These are phyloP conservation scores for Thermomyces lanuginosus DNA, from an alignment of 2,329 filamentous ascomycete species.

Conservation along the genomic window DNA sequence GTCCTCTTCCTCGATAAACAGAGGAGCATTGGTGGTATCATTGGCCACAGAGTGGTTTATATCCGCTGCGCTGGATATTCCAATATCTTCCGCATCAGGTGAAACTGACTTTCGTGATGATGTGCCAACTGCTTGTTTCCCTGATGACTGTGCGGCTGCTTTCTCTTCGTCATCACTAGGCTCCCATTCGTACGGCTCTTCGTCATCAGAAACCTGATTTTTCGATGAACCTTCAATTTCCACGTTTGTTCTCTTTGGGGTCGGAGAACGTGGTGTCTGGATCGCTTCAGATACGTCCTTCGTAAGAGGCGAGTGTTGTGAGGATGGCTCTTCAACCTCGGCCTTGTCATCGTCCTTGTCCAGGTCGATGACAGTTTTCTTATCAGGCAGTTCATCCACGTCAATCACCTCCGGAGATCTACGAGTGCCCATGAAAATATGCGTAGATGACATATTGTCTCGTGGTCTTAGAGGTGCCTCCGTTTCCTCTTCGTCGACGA, in stretches of 20 bases:
- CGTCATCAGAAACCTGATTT: constrained; percentile 9
- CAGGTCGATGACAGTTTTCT: constrained; percentile 17
- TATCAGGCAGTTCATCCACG: constrained; percentile 18
- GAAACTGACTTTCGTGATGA: constrained; percentile 25
- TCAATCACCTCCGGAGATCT: constrained; percentile 24
- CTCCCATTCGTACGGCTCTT: constrained; percentile 7
- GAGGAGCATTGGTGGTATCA: constrained; percentile 9
- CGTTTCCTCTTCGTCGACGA: constrained; percentile 14
- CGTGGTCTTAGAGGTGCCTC: constrained; percentile 12
- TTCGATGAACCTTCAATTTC: too few relatives aligned
- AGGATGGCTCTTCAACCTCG: constrained; percentile 1
- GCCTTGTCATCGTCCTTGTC: constrained; percentile 10
- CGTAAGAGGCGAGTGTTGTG: constrained; percentile 1
- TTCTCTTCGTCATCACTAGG: constrained; percentile 8
- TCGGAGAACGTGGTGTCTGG: constrained; percentile 1
- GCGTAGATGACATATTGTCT: constrained; percentile 11
- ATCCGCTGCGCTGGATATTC: constrained; percentile 13
- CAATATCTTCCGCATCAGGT: constrained; percentile 37
- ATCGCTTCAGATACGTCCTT: constrained; percentile 5
- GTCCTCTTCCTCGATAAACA: constrained; percentile 7
- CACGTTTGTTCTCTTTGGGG: too few relatives aligned
- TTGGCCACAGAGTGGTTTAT: constrained; percentile 6
- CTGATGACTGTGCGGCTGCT: constrained; percentile 3
- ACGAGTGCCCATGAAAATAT: constrained; percentile 15
- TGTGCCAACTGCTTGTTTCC: not conserved